Base-by-base conservation (phyloP, 306 rosid species). In the Inga laurina region DNA sequence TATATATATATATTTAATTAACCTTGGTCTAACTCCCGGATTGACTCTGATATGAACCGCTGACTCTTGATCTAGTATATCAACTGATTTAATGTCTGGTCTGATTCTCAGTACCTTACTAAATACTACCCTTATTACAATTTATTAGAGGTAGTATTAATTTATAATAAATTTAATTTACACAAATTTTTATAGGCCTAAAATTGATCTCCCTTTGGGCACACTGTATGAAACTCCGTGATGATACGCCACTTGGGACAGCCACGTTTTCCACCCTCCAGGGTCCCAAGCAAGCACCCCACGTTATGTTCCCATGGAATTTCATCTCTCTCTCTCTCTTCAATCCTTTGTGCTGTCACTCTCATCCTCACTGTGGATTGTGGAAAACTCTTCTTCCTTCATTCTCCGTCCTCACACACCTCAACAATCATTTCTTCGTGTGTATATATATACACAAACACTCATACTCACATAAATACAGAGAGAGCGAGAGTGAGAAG, bases 241-340 rank as follows among this genome's bases (percentile, higher is more conserved):
- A 24, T 32, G 19, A 27, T 1, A 67, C 48, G 89, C 84, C 93
- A 91, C 89, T 80, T 88, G 82, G 82, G 70, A 51, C 65, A 66
- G 27, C 45, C 83, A 78, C 64, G 62, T 77, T 64, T 79, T 72
- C 45, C 56, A 67, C 10, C 21, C 69, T 62, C 10, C 22, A 32
- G 70, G 76, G 11, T 32, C 43, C 71, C 21, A 13, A 32, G 70
- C 19, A 22, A 39, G 21, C 57, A 51, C 39, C 76, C 67, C 34
- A 59, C 27, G 16, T 24, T 24, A 79, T 67, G 34, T 34, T 34
- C 24, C 68, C 79, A 77, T 82, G 46, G 80, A 65, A 84, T 80
- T 78, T 68, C 77, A 74, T 73, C 79, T 46, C 82, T 41, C 88
- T 59, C 44, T 24, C 56, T 1, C 51, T 0, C 69, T 45, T 66